Evolutionary conservation across 2,329 filamentous ascomycete species (phyloP).

Genomic region (Trichoderma oligosporum): DNA sequence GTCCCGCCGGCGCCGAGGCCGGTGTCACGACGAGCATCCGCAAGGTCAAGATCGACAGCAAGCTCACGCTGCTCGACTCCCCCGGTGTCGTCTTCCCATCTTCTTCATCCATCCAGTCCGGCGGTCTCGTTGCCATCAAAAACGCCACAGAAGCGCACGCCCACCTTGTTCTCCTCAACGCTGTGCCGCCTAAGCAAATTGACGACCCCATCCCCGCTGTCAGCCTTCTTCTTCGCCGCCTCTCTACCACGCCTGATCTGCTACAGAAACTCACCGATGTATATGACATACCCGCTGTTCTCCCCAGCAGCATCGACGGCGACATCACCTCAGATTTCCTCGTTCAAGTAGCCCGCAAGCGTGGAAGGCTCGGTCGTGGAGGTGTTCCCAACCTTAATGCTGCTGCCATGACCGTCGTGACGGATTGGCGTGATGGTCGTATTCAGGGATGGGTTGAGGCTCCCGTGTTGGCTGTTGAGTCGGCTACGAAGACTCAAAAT

Average conservation of each 20-base stretch:
- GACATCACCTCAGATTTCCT: constrained; percentile 87
- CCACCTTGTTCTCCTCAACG: constrained; percentile 82
- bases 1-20: constrained; percentile 85
- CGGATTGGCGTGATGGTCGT: constrained; percentile 93
- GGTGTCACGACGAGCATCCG: constrained; percentile 87
- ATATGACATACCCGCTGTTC: constrained; percentile 79
- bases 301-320: constrained; percentile 60
- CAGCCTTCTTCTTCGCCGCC: constrained; percentile 72
- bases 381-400: constrained; percentile 84
- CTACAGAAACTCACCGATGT: constrained; percentile 75
- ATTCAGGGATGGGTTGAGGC: constrained; percentile 90
- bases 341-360: constrained; percentile 89
- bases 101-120: constrained; percentile 40
- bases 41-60: constrained; percentile 90
- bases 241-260: constrained; percentile 69
- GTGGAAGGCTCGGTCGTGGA: constrained; percentile 81
- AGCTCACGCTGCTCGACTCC: constrained; percentile 88
- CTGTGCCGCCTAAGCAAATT: constrained; percentile 89
- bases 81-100: constrained; percentile 93
- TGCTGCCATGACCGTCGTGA: constrained; percentile 88
- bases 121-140: constrained; percentile 49
- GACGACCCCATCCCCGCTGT: constrained; percentile 88
- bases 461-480: constrained; percentile 59
- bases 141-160: constrained; percentile 71
- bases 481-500: constrained; percentile 24